Percentiles rank a stretch among this genome's conserved stretches.
Evolutionary conservation across 2,329 filamentous ascomycete species (phyloP).

Genomic region (Chrysosporium queenslandicum): DNA sequence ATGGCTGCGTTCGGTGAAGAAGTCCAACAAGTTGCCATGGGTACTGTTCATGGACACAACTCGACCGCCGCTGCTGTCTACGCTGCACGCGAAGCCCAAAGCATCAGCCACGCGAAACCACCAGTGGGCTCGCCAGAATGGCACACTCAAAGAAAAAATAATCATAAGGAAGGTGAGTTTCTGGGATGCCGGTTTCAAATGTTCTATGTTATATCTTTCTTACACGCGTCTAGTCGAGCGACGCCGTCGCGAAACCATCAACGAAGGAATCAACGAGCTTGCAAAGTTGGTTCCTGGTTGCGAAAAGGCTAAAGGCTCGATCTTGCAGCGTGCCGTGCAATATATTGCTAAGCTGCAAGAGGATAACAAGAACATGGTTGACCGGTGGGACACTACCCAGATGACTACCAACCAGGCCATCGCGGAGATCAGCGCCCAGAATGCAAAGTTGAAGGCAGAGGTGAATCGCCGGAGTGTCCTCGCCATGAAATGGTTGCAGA

Average conservation of each 20-base stretch:
- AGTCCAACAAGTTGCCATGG: constrained; percentile 31
- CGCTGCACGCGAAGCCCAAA: constrained; percentile 43
- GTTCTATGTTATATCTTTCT: neutral
- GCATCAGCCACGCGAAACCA: constrained; percentile 53
- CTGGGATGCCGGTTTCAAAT: too few relatives aligned
- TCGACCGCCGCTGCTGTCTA: constrained; percentile 53
- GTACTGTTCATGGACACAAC: constrained; percentile 31
- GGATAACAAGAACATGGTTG: constrained; percentile 36
- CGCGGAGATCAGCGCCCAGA: constrained; percentile 86
- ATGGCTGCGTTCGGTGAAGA: constrained; percentile 30
- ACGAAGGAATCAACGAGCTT: constrained; percentile 96
- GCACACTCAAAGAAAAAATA: constrained; percentile 95
- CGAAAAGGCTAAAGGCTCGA: constrained; percentile 98
- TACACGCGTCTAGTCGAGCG: constrained; percentile 65
- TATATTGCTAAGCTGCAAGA: constrained; percentile 76
- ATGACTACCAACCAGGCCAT: constrained; percentile 39
- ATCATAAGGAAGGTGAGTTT: constrained; percentile 87
- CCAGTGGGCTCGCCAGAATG: constrained; percentile 93
- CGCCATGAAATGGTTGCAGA: constrained; percentile 38
- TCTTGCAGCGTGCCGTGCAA: constrained; percentile 81
- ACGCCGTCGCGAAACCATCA: constrained; percentile 92
- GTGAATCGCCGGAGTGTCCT: constrained; percentile 76
- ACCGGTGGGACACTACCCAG: constrained; percentile 36
- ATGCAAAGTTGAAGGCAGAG: constrained; percentile 90
- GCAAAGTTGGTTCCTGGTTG: constrained; percentile 95